Evolutionary conservation across 2,329 filamentous ascomycete species (phyloP).

Genomic region (Macrophomina pseudophaseolina): DNA sequence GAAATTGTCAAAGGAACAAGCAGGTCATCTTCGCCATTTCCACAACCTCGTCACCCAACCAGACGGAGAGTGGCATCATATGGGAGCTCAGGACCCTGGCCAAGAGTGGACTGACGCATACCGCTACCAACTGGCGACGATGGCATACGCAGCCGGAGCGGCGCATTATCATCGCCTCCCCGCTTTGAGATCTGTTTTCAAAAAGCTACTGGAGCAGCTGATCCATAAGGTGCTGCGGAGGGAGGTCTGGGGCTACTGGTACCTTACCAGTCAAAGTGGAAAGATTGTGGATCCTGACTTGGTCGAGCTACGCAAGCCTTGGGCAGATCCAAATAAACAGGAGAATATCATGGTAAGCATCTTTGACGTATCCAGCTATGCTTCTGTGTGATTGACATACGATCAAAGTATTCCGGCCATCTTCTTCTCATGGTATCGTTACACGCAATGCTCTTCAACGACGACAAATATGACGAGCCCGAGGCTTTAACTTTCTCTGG

Average conservation of each 20-base stretch:
- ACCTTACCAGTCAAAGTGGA: conserved; percentile 44
- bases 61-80: conserved; percentile 36
- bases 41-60: conserved; percentile 41
- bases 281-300: conserved; percentile 43
- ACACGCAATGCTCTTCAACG: conserved; percentile 51
- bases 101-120: conserved; percentile 47
- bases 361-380: neutral
- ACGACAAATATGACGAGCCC: conserved; percentile 46
- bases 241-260: conserved; percentile 54
- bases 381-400: neutral
- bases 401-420: conserved; percentile 44
- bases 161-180: conserved; percentile 50
- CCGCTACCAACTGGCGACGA: conserved; percentile 50
- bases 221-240: conserved; percentile 51
- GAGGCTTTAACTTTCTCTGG: conserved; percentile 46
- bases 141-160: conserved; percentile 45
- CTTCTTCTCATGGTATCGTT: conserved; percentile 47
- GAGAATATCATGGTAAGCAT: conserved; percentile 49
- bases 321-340: conserved; percentile 47
- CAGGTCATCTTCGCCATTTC: conserved; percentile 45
- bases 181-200: conserved; percentile 42
- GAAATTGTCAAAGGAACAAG: conserved; percentile 34
- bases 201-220: conserved; percentile 40
- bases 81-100: conserved; percentile 40
- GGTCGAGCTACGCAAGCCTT: conserved; percentile 47